These are phyloP conservation scores for Ophiocytium majus DNA, from an alignment of 352 stramenopile genomes.

Conservation along the genomic window DNA sequence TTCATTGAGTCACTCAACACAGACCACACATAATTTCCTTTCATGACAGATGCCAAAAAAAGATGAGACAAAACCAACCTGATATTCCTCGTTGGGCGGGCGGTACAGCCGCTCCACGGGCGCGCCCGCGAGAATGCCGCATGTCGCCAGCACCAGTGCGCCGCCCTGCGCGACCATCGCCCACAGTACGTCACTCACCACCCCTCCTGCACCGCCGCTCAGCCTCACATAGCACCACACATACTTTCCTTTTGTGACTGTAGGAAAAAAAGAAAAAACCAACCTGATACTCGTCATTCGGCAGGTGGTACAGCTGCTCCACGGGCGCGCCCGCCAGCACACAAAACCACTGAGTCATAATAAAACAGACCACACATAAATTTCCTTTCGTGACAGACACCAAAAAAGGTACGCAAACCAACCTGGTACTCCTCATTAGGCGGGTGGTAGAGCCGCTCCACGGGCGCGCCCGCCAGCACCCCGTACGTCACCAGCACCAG, in stretches of 20 bases:
- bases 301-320: slow-evolving; percentile 19
- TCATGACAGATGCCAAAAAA: neutral
- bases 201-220: too few relatives aligned
- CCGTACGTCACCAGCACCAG: slow-evolving; percentile 36
- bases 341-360: neutral
- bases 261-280: too few relatives aligned
- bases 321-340: slow-evolving; percentile 26
- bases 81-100: slow-evolving; percentile 44
- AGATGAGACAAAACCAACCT: too few relatives aligned
- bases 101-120: slow-evolving; percentile 20
- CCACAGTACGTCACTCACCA: too few relatives aligned
- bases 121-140: neutral
- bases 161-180: too few relatives aligned
- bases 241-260: neutral
- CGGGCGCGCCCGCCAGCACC: slow-evolving; percentile 23
- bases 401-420: neutral
- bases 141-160: neutral
- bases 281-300: slow-evolving; percentile 42
- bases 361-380: neutral
- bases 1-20: too few relatives aligned
- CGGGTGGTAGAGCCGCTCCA: slow-evolving; percentile 26
- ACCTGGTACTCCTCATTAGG: slow-evolving; percentile 45
- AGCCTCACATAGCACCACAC: neutral
- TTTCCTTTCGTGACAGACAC: neutral
- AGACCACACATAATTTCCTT: neutral